phyloP scores from a whole-genome alignment of 176 grass and related monocot genomes.

The Hyparrhenia diplandra region DNA sequence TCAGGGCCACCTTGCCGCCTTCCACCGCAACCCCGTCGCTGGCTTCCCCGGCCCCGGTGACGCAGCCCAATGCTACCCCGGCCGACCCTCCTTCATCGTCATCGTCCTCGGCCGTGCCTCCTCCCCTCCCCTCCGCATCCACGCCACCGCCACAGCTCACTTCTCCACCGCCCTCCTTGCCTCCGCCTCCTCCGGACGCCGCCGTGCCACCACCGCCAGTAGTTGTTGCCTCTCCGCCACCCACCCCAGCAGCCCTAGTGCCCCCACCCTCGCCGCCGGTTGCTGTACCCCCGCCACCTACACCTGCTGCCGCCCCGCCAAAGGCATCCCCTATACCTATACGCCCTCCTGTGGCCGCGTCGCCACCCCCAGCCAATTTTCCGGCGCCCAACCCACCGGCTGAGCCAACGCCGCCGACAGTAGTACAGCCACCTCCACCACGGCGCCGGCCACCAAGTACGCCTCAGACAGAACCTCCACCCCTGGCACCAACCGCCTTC shows the following conservation, averaged over 20 bases:
- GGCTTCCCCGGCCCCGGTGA: constrained; percentile 40
- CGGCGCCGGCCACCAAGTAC: constrained; percentile 12
- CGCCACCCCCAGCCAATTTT: constrained; percentile 29
- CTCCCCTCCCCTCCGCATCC: constrained; percentile 33
- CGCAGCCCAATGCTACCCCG: constrained; percentile 61
- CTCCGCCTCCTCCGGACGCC: constrained; percentile 20
- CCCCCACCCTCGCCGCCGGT: constrained; percentile 26
- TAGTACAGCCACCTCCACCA: constrained; percentile 39
- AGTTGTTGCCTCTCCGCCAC: constrained; percentile 23
- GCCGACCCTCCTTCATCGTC: constrained; percentile 41
- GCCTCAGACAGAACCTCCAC: constrained; percentile 30
- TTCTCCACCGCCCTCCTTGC: constrained; percentile 19
- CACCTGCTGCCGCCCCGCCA: constrained; percentile 27
- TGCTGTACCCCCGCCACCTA: constrained; percentile 27
- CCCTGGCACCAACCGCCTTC: constrained; percentile 32
- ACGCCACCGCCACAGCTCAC: constrained; percentile 12
- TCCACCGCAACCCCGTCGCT: constrained; percentile 24
- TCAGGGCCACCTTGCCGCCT: constrained; percentile 20
- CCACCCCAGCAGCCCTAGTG: constrained; percentile 20
- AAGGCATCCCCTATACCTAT: constrained; percentile 25
- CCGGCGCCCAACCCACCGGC: constrained; percentile 29
- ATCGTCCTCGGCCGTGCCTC: constrained; percentile 19
- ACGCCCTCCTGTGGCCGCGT: constrained; percentile 8
- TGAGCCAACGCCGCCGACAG: constrained; percentile 23
- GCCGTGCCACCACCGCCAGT: constrained; percentile 12